Base-by-base conservation (phyloP, 768 basidiomycete genomes). In the Boletus pseudo-olivaceus region DNA sequence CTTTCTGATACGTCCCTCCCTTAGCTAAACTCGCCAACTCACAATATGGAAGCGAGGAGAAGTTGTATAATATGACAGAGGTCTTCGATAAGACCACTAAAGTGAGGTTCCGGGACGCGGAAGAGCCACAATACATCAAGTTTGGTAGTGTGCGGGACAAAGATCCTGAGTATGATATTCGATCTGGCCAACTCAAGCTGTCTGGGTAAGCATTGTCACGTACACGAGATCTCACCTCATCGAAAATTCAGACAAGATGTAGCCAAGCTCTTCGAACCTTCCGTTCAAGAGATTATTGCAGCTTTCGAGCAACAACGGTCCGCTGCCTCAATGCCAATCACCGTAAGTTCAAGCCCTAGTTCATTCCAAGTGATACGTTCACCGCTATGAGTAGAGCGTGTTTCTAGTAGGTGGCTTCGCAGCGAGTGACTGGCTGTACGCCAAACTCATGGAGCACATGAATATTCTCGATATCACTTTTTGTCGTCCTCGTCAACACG, bases 61-160 rank as follows among this genome's bases (percentile, higher is more conserved):
- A 63, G 38, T 50, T 78, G 26, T 33, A 64, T 5, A 43, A 56
- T 1, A 73, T 76, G 55, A 43, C 68, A 0, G 66, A 73, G 4
- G 27, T 57, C 5, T 76, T 76, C 38, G 73, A 75, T 26, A 64
- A 65, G 47, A 59, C 62, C 1, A 66, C 72, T 0, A 77, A 77
- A 55, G 47, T 69, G 17, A 75, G 70, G 14, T 79, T 77, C 56
- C 77, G 68, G 33, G 60, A 64, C 37, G 63, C 56, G 2, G 55
- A 63, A 10, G 70, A 73, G 15, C 65, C 73, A 0, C 72, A 68
- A n/a, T 78, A 70, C 55, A 69, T 67, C 44, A 76, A 62, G 37
- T 75, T 78, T 32, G 76, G 77, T 17, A 63, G 59, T 1, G 53
- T 63, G 26, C 59, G 69, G 6, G 71, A 72, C 58, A 70, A 63